Percentiles rank a stretch among this genome's conserved stretches.
phyloP scores from a whole-genome alignment of 2,329 filamentous ascomycete genomes.

The Paraphaeosphaeria sporulosa region DNA sequence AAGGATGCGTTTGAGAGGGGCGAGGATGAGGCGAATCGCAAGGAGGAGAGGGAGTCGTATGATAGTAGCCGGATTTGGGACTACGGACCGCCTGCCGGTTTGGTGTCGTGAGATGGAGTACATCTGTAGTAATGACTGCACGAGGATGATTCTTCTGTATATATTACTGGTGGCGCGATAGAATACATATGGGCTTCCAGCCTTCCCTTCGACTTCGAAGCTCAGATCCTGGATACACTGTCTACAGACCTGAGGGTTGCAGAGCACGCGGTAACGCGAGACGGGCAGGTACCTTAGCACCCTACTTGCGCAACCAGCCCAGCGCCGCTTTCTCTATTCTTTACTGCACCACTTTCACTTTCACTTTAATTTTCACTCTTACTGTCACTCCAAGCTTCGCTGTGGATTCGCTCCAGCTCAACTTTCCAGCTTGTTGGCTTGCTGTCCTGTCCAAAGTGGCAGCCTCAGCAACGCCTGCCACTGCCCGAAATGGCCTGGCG shows the following conservation, averaged over 20 bases:
- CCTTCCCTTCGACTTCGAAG: too few species aligned
- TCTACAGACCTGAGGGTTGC: too few species aligned
- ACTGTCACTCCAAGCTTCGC: neutral
- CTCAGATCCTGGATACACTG: too few species aligned
- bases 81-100: slow-evolving; percentile 34
- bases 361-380: neutral
- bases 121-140: neutral
- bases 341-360: neutral
- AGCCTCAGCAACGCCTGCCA: neutral
- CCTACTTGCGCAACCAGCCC: neutral
- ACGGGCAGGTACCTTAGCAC: neutral
- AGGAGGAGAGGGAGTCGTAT: slow-evolving; percentile 44
- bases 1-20: slow-evolving; percentile 44
- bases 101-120: neutral
- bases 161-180: neutral
- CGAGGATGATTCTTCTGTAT: neutral
- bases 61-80: slow-evolving; percentile 48
- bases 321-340: neutral
- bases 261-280: too few species aligned
- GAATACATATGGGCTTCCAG: neutral
- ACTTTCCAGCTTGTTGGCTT: neutral
- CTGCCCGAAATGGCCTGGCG: slow-evolving; percentile 1
- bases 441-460: neutral
- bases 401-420: neutral
- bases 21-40: slow-evolving; percentile 38